Base-by-base conservation (phyloP, 2,329 filamentous ascomycete species). In the Curvularia verruculosa region DNA sequence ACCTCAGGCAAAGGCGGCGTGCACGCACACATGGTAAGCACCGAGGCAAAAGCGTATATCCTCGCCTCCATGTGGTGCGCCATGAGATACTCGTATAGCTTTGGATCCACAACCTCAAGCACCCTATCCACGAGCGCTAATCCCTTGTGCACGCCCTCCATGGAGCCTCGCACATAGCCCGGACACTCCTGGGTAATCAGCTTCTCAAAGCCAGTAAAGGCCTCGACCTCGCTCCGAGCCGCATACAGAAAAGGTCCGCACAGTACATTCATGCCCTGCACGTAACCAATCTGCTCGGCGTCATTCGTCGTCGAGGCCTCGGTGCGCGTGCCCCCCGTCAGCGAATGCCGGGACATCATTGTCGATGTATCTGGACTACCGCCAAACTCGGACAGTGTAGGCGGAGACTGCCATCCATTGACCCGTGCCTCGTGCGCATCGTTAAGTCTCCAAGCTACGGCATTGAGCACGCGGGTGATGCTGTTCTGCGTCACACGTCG, bases 241-340 rank as follows among this genome's bases (percentile, higher is more conserved):
- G 92, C 92, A 75, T 99, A 99, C 44, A 99, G 83, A 72, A 99
- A 97, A 0, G 95, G 95, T 0, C 95, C 95, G 9, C 93, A 94
- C 15, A 99, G 85, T 39, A 99, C 95, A 74, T 99, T 99, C 94
- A 99, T 98, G 65, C 95, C 95, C 77, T 99, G 95, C 2, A 99
- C 94, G 69, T 99, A 99, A 39, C 91, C 93, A 29, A 92, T 91
- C 10, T 91, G 85, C 86, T 64, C 88, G 84, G 59, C 87, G 83
- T 70, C 74, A 46, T 72, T 73, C 5, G 70, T 71, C 21, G 68
- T 72, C 23, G 69, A 71, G 2, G 72, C 66, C n/a, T 69, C 75
- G 40, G 63, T 75, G 60, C 64, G 63, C 15, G 61, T 66, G 58
- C 66, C 63, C 1, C 57, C 61, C 37, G 67, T 71, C 39, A 71